phyloP scores from a whole-genome alignment of 1,284 basidiomycete genomes.

The Puccinia sorghi region DNA sequence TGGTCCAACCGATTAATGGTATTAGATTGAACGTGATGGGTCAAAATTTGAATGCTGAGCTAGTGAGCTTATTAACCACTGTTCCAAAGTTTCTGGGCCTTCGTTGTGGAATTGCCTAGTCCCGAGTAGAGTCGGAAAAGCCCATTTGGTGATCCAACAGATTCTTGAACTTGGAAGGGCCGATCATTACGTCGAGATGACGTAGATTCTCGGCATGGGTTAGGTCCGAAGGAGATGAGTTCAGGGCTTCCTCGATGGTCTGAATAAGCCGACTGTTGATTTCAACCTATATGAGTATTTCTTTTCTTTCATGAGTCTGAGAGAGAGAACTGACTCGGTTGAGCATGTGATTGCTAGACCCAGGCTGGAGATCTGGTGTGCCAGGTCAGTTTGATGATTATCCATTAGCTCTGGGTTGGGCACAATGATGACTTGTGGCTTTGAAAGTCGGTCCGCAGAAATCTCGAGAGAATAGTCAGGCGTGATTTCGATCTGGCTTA shows the following conservation, averaged over 20 bases:
- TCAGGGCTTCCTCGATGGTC: conserved; percentile 1
- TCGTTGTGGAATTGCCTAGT: not conserved
- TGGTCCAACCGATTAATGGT: too few species aligned
- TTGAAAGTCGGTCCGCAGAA: not conserved
- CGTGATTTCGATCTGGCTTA: not conserved
- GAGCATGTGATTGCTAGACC: conserved; percentile 22
- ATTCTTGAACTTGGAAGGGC: not conserved
- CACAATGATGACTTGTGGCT: conserved; percentile 16
- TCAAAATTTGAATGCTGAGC: too few species aligned
- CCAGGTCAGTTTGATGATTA: conserved; percentile 34
- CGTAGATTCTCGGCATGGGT: too few species aligned
- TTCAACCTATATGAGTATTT: not conserved
- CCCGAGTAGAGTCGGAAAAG: not conserved
- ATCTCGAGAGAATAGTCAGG: not conserved
- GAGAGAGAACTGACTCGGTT: conserved; percentile 6
- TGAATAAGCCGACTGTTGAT: not conserved
- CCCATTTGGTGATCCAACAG: conserved; percentile 3
- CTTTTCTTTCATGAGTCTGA: not conserved
- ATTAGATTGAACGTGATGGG: too few species aligned
- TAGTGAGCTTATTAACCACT: too few species aligned
- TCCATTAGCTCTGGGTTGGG: conserved; percentile 36
- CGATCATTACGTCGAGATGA: not conserved
- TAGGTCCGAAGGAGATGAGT: not conserved
- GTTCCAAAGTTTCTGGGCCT: not conserved
- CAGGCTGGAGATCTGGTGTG: conserved; percentile 23